Base-by-base conservation (phyloP, 2,329 filamentous ascomycete genomes). In the Tolypocladium album region DNA sequence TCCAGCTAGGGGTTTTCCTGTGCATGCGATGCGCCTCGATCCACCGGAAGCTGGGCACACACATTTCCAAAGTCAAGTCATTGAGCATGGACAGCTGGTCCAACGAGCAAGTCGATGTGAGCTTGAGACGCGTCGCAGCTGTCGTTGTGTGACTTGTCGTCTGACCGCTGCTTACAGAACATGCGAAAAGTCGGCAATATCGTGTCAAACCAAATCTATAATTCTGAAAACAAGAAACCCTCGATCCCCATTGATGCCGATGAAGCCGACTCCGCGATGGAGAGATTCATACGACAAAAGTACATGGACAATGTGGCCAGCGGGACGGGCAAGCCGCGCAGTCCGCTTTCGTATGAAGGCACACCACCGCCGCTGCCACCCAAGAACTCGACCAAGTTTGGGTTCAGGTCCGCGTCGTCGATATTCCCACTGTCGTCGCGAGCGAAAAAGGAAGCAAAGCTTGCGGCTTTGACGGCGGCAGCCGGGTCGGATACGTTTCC, bases 51-150 rank as follows among this genome's bases (percentile, higher is more conserved):
- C 81, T 99, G 69, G 94, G 94, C 63, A 97, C 94, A 47, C 94
- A 99, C 75, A 91, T 99, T 64, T 97, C 92, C 66, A 99, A 99
- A 75, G 92, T 99, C 79, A 99, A 99, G 76, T 97, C 92, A 43
- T 76, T 99, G 77, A 97, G 89, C 74, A 97, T 99, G 92, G 94
- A 99, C 76, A 94, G 88, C 66, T 99, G 94, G 94, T 87, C 89
- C 56, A 88, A 88, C 69, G 94, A 97, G 62, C 94, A 99, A 77
- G 92, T 99, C 64, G 94, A 99, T 76, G 92, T 96, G 79, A 76
- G 84, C 61, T 42, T 8, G 15, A 24, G 55, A 38, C 45, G 22
- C n/a, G 12, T 27, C 24, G 45, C 7, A 4, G 58, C 57, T 39
- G 31, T 20, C 17, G n/a, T 34, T 36, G 17, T 45, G 12, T 56